Conservation (phyloP, 768 basidiomycete species). For the Lentinula guzmanii region DNA sequence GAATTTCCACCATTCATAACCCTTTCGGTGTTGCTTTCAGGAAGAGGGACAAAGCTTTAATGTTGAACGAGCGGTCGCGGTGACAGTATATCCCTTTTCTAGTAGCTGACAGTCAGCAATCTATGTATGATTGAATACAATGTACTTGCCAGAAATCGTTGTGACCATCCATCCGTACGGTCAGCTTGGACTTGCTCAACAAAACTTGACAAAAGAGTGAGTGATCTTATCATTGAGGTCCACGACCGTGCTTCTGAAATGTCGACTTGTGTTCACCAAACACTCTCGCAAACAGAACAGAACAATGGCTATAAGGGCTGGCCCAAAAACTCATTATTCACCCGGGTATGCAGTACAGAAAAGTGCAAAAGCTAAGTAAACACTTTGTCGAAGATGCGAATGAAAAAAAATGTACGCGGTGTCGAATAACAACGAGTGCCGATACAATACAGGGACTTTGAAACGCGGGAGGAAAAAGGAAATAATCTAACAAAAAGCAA, state of each 20-base stretch:
- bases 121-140: too few relatives aligned
- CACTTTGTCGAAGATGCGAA: background rate
- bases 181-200: too few relatives aligned
- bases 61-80: background rate
- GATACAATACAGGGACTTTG: background rate
- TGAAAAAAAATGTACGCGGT: background rate
- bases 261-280: too few relatives aligned
- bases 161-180: too few relatives aligned
- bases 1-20: background rate
- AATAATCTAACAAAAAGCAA: constrained; percentile 1
- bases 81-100: background rate
- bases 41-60: background rate
- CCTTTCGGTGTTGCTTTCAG: background rate
- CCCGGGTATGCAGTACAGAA: background rate
- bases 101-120: background rate
- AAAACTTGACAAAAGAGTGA: too few relatives aligned
- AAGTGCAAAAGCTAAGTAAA: background rate
- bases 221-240: too few relatives aligned
- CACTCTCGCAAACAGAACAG: too few relatives aligned
- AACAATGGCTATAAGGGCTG: background rate
- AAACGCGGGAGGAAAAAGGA: background rate
- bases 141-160: too few relatives aligned
- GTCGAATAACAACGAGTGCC: background rate
- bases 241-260: too few relatives aligned
- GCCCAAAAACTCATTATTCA: constrained; percentile 3